Evolutionary conservation across 139 green algal species (phyloP).

Genomic region (Mesotaenium endlicherianum): DNA sequence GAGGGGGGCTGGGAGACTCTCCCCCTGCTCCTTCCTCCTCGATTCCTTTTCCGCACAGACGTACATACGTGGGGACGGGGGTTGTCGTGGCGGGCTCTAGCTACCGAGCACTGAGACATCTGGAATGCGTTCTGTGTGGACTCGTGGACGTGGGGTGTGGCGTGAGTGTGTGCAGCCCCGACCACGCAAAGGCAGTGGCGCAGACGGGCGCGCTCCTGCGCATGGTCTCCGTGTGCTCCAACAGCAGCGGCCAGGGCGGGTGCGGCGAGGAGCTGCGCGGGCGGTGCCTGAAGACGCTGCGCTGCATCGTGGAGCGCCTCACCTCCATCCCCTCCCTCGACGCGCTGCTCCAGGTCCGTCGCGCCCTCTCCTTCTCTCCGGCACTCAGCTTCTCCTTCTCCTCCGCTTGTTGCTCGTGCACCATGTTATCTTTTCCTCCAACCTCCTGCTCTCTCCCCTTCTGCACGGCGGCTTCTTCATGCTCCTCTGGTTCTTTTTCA

Average conservation of each 20-base stretch:
- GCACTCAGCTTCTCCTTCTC: background rate
- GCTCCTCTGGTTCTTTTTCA: background rate
- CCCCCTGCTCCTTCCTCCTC: background rate
- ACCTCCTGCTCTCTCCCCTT: background rate
- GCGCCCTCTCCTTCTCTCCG: background rate
- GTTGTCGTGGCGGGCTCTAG: background rate
- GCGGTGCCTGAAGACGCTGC: background rate
- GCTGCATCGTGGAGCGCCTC: background rate
- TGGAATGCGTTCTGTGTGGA: no score
- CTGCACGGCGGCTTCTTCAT: background rate
- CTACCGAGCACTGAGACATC: no score
- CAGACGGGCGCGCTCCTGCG: background rate
- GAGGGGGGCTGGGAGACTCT: background rate
- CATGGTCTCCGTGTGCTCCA: background rate
- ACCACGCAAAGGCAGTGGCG: background rate
- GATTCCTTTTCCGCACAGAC: no score
- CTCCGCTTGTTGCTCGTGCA: background rate
- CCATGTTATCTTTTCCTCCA: background rate
- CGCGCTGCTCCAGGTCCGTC: background rate
- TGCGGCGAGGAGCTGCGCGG: background rate
- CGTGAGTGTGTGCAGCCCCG: background rate
- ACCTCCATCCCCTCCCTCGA: background rate
- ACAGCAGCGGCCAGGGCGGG: background rate
- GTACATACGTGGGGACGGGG: no score
- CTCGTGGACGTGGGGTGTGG: no score